These are phyloP conservation scores for Hyphopichia fennica DNA, from an alignment of 1,139 yeast species.

Conservation along the genomic window DNA sequence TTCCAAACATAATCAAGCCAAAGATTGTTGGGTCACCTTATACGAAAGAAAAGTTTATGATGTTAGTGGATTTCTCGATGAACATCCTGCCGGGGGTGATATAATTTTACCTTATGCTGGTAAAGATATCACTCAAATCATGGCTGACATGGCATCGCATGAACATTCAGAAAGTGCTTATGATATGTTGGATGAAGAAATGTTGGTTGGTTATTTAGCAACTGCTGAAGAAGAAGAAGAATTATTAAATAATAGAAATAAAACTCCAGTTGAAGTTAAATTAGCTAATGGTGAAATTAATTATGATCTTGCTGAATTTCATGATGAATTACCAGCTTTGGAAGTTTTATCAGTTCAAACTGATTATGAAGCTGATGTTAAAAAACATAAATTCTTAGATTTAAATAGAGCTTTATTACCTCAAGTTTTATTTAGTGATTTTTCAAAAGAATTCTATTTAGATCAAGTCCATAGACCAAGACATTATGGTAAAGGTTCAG, in stretches of 20 bases:
- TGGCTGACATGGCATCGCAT: constrained; percentile 71
- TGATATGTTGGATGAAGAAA: constrained; percentile 80
- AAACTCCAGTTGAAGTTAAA: constrained; percentile 44
- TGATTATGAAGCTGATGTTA: constrained; percentile 67
- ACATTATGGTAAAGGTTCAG: constrained; percentile 80
- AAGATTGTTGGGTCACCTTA: constrained; percentile 78
- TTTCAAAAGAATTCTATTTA: constrained; percentile 83
- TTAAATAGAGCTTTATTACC: constrained; percentile 74
- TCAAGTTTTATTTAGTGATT: constrained; percentile 75
- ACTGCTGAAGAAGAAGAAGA: constrained; percentile 45
- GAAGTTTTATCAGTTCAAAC: constrained; percentile 76
- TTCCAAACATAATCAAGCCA: constrained; percentile 46
- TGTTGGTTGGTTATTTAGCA: constrained; percentile 50
- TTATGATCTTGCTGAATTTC: constrained; percentile 44
- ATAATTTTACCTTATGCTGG: constrained; percentile 77
- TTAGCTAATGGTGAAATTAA: constrained; percentile 20
- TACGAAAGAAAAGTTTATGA: constrained; percentile 75
- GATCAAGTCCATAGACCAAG: constrained; percentile 98
- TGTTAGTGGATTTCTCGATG: constrained; percentile 73
- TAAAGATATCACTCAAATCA: constrained; percentile 73
- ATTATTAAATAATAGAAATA: constrained; percentile 40
- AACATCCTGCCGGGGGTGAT: constrained; percentile 88
- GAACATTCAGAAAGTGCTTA: constrained; percentile 84
- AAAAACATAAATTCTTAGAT: constrained; percentile 83
- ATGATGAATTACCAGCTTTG: constrained; percentile 66